Conservation (phyloP, 768 basidiomycete genomes). For the Psilocybe cubensis region DNA sequence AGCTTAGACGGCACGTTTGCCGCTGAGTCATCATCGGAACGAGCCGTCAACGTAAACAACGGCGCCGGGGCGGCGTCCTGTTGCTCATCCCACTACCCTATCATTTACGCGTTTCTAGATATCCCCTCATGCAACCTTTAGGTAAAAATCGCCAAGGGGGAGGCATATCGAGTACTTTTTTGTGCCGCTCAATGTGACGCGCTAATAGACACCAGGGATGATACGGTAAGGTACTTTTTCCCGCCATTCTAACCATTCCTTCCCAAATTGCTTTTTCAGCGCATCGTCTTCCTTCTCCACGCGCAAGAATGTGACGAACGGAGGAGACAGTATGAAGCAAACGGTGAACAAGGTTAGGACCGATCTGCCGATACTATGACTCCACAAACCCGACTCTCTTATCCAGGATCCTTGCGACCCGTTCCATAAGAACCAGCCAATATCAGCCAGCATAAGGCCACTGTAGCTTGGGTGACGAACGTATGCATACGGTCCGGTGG, state of each 20-base stretch:
- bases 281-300: slow-evolving; percentile 14
- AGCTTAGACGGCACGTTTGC: too few relatives aligned
- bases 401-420: slow-evolving; percentile 44
- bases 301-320: not conserved
- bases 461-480: slow-evolving; percentile 47
- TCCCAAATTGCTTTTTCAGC: slow-evolving; percentile 7
- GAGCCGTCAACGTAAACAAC: too few relatives aligned
- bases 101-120: too few relatives aligned
- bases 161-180: too few relatives aligned
- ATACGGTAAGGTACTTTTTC: slow-evolving; percentile 7
- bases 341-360: slow-evolving; percentile 23
- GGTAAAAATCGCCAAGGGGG: too few relatives aligned
- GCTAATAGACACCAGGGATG: slow-evolving; percentile 28
- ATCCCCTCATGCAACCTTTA: too few relatives aligned
- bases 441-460: slow-evolving; percentile 37
- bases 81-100: too few relatives aligned
- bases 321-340: slow-evolving; percentile 27
- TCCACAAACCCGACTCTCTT: slow-evolving; percentile 40
- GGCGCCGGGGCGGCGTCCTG: too few relatives aligned
- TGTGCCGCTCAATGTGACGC: too few relatives aligned
- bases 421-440: slow-evolving; percentile 29
- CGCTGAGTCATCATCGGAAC: too few relatives aligned
- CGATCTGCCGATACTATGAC: slow-evolving; percentile 30
- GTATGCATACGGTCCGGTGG: slow-evolving; percentile 24
- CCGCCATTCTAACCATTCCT: slow-evolving; percentile 10